phyloP scores from a whole-genome alignment of 805 yeast genomes.

The Naumovozyma castellii region DNA sequence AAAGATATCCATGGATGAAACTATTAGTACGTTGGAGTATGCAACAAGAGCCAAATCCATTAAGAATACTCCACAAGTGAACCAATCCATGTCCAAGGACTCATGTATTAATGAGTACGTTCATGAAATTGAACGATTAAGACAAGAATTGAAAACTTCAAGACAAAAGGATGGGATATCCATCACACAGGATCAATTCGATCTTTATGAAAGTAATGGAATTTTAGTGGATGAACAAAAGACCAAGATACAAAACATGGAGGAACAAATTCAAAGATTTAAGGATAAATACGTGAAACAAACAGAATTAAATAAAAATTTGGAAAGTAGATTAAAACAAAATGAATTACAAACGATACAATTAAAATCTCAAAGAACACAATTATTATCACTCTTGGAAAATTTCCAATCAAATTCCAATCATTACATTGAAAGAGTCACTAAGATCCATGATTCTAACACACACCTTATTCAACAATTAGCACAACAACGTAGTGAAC shows the following conservation, averaged over 20 bases:
- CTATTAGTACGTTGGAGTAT: constrained; percentile 71
- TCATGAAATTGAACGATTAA: constrained; percentile 45
- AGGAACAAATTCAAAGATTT: constrained; percentile 36
- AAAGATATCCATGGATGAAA: constrained; percentile 58
- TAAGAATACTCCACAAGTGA: constrained; percentile 55
- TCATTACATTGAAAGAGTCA: constrained; percentile 10
- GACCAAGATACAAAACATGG: constrained; percentile 38
- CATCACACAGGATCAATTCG: constrained; percentile 39
- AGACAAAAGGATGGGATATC: constrained; percentile 60
- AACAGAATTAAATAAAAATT: constrained; percentile 18
- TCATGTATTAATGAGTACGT: constrained; percentile 44
- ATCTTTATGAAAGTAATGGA: constrained; percentile 38
- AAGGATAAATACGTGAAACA: constrained; percentile 35
- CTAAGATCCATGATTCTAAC: constrained; percentile 11
- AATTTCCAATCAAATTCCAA: constrained; percentile 12
- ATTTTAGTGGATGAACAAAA: constrained; percentile 44
- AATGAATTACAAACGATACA: constrained; percentile 6
- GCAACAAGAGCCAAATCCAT: constrained; percentile 77
- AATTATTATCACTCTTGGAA: constrained; percentile 10
- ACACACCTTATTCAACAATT: constrained; percentile 8
- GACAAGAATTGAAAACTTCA: constrained; percentile 53
- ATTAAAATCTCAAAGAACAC: constrained; percentile 6
- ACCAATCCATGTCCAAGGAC: constrained; percentile 51
- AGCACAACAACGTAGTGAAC: constrained; percentile 8
- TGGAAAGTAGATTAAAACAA: constrained; percentile 13